phyloP scores from a whole-genome alignment of 306 rosid species.

The Fragaria ananassa region DNA sequence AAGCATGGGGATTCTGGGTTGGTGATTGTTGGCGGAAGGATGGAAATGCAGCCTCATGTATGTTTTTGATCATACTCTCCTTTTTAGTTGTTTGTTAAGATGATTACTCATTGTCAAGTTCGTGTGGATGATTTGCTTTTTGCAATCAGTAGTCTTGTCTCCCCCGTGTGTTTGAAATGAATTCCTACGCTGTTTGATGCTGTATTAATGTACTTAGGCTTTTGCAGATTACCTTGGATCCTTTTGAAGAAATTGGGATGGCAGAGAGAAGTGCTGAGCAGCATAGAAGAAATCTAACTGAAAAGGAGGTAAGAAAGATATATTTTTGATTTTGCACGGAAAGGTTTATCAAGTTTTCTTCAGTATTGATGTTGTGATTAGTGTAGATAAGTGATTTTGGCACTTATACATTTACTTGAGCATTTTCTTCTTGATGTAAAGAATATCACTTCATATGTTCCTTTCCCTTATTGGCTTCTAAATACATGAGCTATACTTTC shows the following conservation, averaged over 20 bases:
- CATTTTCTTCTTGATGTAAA: neutral
- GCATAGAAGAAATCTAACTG: conserved; percentile 69
- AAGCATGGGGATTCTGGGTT: conserved; percentile 94
- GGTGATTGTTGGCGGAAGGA: conserved; percentile 92
- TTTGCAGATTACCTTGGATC: conserved; percentile 72
- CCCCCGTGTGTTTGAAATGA: neutral
- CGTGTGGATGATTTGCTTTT: neutral
- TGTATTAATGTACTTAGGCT: conserved; percentile 2
- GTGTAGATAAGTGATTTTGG: neutral
- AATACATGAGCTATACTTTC: neutral
- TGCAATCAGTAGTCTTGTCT: neutral
- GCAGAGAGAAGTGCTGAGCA: conserved; percentile 72
- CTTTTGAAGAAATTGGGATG: conserved; percentile 83
- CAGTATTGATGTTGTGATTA: neutral
- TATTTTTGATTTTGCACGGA: conserved; percentile 5
- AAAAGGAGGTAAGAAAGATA: conserved; percentile 63
- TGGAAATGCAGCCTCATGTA: conserved; percentile 97
- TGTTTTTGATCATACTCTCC: conserved; percentile 18
- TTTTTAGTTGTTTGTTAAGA: neutral
- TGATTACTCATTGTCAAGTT: neutral
- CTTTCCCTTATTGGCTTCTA: neutral
- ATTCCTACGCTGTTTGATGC: neutral
- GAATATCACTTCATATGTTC: neutral
- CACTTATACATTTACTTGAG: neutral
- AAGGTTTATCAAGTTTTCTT: neutral